Base-by-base conservation (phyloP, 179 eudicot genomes). In the Corrigiola litoralis region DNA sequence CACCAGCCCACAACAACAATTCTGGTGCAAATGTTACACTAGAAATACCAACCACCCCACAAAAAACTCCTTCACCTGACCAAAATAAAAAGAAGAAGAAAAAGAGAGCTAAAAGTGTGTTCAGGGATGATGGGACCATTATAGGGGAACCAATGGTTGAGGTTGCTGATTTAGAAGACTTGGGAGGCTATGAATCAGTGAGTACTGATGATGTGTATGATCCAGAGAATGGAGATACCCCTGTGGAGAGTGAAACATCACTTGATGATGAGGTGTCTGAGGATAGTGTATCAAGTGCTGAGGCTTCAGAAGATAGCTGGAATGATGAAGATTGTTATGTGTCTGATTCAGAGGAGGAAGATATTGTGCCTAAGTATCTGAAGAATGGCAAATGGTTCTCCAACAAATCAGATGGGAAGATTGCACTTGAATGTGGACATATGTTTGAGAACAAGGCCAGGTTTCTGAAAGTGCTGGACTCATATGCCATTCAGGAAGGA, bases 391-490 rank as follows among this genome's bases (percentile, higher is more conserved):
- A 48, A 1, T 48, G 52, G 52, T 48, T 48, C 23, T 48, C 52
- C 2, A 20, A 48, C 23, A 25, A 48, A 16, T 25, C 7, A 13
- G 23, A n/a, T 48, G 52, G 28, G 23, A 48, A 48, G 52, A 48
- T 48, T 48, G 11, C 20, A 28, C 6, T 48, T 0, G 52, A 48
- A 23, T 13, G 7, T 25, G 29, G 52, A 20, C 23, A 20, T 20
- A 48, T 48, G 52, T 48, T 48, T 48, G 52, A 48, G 52, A 48
- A 48, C 23, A 48, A 48, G 52, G 27, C 29, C 23, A 48, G 52
- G 10, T 48, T 48, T 48, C 13, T 48, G 23, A 48, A 28, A 20
- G 52, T 48, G 52, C 13, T 48, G 2, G 27, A 48, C 20, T 48
- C 52, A 4, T 48, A 48, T 48, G 52, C 52, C 20, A 48, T 48